These are phyloP conservation scores for Acacia melanoxylon DNA, from an alignment of 306 rosid genomes.

Conservation along the genomic window DNA sequence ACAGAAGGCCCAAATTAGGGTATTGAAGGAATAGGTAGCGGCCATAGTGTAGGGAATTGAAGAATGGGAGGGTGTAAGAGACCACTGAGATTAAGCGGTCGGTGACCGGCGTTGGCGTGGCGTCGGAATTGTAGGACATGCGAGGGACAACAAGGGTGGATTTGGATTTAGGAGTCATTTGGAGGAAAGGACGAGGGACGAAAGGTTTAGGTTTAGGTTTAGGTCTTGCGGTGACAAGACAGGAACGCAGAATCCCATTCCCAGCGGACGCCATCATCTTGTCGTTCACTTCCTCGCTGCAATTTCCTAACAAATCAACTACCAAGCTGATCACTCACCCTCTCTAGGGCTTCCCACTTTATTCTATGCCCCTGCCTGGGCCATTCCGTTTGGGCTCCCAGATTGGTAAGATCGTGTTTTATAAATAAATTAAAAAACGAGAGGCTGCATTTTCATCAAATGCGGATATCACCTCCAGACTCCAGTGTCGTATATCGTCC, in stretches of 20 bases:
- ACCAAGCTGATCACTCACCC: not conserved
- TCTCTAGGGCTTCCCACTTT: not conserved
- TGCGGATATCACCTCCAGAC: too few species aligned
- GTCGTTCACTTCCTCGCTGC: not conserved
- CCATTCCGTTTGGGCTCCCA: not conserved
- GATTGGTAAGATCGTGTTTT: not conserved
- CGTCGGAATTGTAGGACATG: constrained; percentile 47
- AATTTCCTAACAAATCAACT: too few species aligned
- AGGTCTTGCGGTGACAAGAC: not conserved
- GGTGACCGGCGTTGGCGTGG: constrained; percentile 43
- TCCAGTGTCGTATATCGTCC: too few species aligned
- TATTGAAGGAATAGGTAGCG: constrained; percentile 60
- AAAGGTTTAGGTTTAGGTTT: not conserved
- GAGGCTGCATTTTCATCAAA: too few species aligned
- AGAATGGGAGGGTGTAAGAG: constrained; percentile 81
- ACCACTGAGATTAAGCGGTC: constrained; percentile 82
- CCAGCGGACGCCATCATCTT: constrained; percentile 44
- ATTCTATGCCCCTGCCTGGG: not conserved
- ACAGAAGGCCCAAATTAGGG: constrained; percentile 59
- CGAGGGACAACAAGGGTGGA: constrained; percentile 34
- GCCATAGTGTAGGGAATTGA: constrained; percentile 89
- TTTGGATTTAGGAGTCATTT: constrained; percentile 8
- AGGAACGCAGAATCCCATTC: constrained; percentile 34
- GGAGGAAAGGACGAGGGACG: not conserved
- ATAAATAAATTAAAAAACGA: too few species aligned